Evolutionary conservation across 768 basidiomycete genomes (phyloP).

Genomic region (Suillus variegatus): DNA sequence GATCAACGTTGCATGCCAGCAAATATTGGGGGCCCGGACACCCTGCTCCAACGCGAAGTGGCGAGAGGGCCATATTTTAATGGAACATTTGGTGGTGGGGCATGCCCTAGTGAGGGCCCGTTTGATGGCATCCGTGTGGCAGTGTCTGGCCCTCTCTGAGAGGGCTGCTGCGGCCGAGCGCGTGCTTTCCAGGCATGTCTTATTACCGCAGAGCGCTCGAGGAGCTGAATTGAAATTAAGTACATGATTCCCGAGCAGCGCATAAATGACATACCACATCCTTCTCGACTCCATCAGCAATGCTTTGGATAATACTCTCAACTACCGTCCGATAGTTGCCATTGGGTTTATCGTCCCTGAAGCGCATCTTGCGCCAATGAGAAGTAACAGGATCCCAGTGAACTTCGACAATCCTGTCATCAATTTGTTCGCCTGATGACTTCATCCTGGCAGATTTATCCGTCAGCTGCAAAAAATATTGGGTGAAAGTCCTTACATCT

Average conservation of each 20-base stretch:
- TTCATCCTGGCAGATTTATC: constrained; percentile 65
- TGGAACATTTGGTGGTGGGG: constrained; percentile 19
- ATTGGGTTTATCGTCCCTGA: constrained; percentile 90
- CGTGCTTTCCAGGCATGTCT: constrained; percentile 78
- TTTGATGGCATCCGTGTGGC: constrained; percentile 12
- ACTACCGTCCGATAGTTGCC: constrained; percentile 89
- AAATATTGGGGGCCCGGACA: constrained; percentile 60
- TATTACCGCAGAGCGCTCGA: constrained; percentile 62
- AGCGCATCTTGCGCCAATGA: constrained; percentile 90
- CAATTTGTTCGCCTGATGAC: constrained; percentile 77
- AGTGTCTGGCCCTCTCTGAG: constrained; percentile 7
- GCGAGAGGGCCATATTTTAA: constrained; percentile 65
- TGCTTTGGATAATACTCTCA: constrained; percentile 86
- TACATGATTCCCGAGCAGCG: constrained; percentile 12
- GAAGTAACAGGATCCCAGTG: constrained; percentile 74
- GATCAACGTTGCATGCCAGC: constrained; percentile 68
- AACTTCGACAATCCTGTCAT: constrained; percentile 94
- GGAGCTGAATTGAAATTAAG: constrained; percentile 49
- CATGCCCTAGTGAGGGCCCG: constrained; percentile 24
- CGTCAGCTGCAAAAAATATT: neutral
- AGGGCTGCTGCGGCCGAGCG: constrained; percentile 36
- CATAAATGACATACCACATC: constrained; percentile 57
- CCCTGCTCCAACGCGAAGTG: constrained; percentile 70
- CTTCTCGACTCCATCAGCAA: constrained; percentile 92
- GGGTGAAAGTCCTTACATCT: constrained; percentile 56